Base-by-base conservation (phyloP, 129 eudicot genomes). In the Escallonia rubra region DNA sequence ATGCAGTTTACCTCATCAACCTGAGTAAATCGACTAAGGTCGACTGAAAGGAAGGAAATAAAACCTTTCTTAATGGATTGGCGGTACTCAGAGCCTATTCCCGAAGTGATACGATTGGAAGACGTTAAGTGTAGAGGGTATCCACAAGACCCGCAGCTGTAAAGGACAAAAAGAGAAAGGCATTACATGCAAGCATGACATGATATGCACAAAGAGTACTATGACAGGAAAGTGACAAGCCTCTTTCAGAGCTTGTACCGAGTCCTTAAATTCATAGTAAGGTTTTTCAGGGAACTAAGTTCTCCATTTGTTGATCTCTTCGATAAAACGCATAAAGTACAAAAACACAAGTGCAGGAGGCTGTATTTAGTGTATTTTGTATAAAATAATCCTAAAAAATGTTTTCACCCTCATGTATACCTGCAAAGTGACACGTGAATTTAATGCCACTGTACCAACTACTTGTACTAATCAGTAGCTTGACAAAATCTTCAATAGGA, bases 131-230 rank as follows among this genome's bases (percentile, higher is more conserved):
- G 85, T 42, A 88, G 78, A 78, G 80, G 82, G 75, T 88, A 88
- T 64, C 96, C 96, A 82, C 96, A 88, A 58, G 91, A 80, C 4
- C 96, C 96, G 12, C 96, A 88, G 68, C 96, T 88, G 90, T 73
- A 79, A 54, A 59, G 46, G 64, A 43, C 10, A 46, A 23, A 23
- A 67, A 58, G 49, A 59, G 52, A 66, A 73, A 57, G 58, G 50
- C 65, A 15, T 64, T 7, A 72, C 54, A 54, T 34, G 41, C 52
- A 23, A 50, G 3, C 42, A 56, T 50, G 15, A 67, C 44, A 54
- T 61, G 38, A 43, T 45, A 59, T 47, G 43, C 23, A 47, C 7
- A 12, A 40, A 39, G 7, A 50, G 57, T 8, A 42, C 13, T 10
- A 23, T 56, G 57, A 38, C 55, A 42, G 10, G 45, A 34, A 57